These are phyloP conservation scores for Wickerhamomyces sydowiorum DNA, from an alignment of 805 yeast species.

Conservation along the genomic window DNA sequence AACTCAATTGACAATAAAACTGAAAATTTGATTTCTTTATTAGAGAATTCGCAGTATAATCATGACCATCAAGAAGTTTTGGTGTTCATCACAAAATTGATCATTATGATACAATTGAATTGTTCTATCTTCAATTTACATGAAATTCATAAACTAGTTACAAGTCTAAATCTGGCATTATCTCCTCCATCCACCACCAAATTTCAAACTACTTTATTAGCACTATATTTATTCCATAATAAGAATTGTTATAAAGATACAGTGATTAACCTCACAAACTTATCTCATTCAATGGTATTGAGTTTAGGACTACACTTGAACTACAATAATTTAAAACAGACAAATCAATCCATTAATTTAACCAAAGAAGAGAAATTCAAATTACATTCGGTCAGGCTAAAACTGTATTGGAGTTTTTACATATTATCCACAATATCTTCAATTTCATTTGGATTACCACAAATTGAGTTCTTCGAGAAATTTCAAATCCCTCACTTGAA, in stretches of 20 bases:
- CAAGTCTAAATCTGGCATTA: constrained; percentile 12
- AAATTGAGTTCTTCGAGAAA: constrained; percentile 15
- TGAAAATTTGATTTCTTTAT: constrained; percentile 8
- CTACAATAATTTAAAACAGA: constrained; percentile 15
- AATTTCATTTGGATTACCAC: constrained; percentile 19
- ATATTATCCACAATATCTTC: constrained; percentile 24
- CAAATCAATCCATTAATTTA: constrained; percentile 2
- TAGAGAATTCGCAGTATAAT: background rate
- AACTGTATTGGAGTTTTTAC: constrained; percentile 38
- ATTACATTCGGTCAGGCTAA: constrained; percentile 25
- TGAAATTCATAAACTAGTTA: constrained; percentile 20
- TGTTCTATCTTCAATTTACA: constrained; percentile 23
- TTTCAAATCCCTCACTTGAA: constrained; percentile 29
- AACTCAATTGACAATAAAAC: constrained; percentile 14
- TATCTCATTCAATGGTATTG: constrained; percentile 16
- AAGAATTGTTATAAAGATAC: constrained; percentile 21
- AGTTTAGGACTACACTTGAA: constrained; percentile 23
- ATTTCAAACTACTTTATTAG: constrained; percentile 18
- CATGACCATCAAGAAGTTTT: background rate
- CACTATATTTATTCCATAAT: constrained; percentile 21
- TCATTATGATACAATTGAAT: constrained; percentile 31
- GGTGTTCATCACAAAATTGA: constrained; percentile 34
- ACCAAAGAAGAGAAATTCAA: constrained; percentile 18
- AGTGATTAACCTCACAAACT: constrained; percentile 16
- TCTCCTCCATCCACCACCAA: constrained; percentile 10